A percentile compares a stretch with the other conserved stretches of the same genome.
These are phyloP conservation scores for Globisporangium cystogenes DNA, from an alignment of 352 stramenopile species.

Conservation along the genomic window DNA sequence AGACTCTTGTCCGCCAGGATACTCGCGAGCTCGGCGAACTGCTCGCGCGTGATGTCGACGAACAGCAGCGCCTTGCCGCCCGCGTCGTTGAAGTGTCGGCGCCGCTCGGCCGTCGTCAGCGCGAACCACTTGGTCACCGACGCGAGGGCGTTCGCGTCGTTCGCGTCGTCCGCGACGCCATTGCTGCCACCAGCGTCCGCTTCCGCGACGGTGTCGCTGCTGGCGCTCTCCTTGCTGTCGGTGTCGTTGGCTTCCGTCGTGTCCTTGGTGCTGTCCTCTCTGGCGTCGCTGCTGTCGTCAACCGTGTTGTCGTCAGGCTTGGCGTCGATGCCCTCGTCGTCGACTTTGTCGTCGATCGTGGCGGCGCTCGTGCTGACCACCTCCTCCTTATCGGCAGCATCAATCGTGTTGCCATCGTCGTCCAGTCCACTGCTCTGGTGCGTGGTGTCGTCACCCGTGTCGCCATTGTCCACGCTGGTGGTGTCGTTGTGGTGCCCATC, in stretches of 20 bases:
- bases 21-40: not conserved
- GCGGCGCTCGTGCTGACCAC: no score
- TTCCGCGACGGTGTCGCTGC: no score
- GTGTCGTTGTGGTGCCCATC: no score
- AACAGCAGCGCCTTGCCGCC: constrained; percentile 2
- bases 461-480: no score
- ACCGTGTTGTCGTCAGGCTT: not conserved
- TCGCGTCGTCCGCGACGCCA: not conserved
- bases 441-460: no score
- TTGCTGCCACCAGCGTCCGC: not conserved
- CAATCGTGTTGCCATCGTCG: no score
- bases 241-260: not conserved
- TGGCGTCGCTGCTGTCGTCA: not conserved
- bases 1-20: not conserved
- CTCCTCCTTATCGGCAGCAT: no score
- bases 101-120: not conserved
- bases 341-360: no score
- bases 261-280: not conserved
- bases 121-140: not conserved
- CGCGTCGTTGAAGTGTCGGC: not conserved
- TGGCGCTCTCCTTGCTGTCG: not conserved
- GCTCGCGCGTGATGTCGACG: not conserved
- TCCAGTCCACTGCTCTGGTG: no score
- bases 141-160: not conserved
- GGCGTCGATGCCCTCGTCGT: not conserved